These are phyloP conservation scores for Beauveria sp. DNA, from an alignment of 2,329 filamentous ascomycete species.

Conservation along the genomic window DNA sequence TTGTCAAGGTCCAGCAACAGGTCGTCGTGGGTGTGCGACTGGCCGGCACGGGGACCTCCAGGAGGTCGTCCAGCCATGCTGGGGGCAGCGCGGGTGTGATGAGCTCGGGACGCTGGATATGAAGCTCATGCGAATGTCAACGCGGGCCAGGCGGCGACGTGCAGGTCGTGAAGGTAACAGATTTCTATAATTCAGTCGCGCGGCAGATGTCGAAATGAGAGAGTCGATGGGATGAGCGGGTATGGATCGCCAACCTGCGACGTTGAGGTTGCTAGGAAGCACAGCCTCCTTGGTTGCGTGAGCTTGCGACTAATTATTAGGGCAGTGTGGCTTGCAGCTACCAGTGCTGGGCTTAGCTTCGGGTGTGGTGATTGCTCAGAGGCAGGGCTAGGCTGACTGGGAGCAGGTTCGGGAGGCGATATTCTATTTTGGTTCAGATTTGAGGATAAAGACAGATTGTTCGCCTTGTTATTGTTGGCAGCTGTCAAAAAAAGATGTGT, in stretches of 20 bases:
- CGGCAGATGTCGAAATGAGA: not conserved
- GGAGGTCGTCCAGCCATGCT: slow-evolving; percentile 54
- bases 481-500: not conserved
- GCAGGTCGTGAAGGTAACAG: not conserved
- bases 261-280: slow-evolving; percentile 9
- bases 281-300: slow-evolving; percentile 12
- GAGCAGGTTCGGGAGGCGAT: not conserved
- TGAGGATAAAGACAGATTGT: not conserved
- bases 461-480: not conserved
- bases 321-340: slow-evolving; percentile 1
- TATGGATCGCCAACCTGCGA: slow-evolving; percentile 8
- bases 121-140: slow-evolving; percentile 14
- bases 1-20: slow-evolving; percentile 70
- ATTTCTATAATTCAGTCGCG: not conserved
- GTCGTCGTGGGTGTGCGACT: slow-evolving; percentile 41
- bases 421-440: not conserved
- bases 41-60: slow-evolving; percentile 40
- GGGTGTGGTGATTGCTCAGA: not conserved
- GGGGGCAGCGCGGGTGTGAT: slow-evolving; percentile 30
- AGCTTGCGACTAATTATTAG: slow-evolving; percentile 3
- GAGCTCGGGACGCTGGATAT: slow-evolving; percentile 21
- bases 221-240: not conserved
- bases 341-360: not conserved
- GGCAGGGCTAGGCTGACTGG: not conserved
- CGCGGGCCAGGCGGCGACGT: not conserved